A percentile compares a stretch with the other conserved stretches of the same genome.
Conservation (phyloP, 1,139 yeast genomes). For the Zhuliangozyma blackwelliae region DNA sequence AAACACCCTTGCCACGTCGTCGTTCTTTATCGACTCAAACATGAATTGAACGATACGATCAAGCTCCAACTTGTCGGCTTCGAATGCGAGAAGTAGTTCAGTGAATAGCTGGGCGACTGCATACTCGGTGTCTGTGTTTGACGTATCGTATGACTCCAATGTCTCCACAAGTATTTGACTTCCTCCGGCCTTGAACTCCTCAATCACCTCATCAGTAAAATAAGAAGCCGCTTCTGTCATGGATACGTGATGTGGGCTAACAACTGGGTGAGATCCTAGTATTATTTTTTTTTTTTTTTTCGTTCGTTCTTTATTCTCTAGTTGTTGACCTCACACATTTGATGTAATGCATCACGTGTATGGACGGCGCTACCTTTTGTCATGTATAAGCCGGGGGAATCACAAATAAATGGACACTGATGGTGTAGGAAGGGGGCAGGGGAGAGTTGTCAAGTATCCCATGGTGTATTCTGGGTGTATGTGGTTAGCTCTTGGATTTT, state of each 20-base stretch:
- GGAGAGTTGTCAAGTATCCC: too few relatives aligned
- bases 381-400: too few relatives aligned
- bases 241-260: background rate
- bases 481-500: too few relatives aligned
- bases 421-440: too few relatives aligned
- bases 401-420: too few relatives aligned
- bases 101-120: conserved; percentile 25
- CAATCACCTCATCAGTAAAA: conserved; percentile 26
- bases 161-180: conserved; percentile 25
- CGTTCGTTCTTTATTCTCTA: too few relatives aligned
- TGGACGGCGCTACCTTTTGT: too few relatives aligned
- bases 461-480: too few relatives aligned
- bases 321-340: too few relatives aligned
- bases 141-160: conserved; percentile 19
- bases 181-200: conserved; percentile 26
- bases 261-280: too few relatives aligned
- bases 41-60: conserved; percentile 26
- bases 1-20: conserved; percentile 33
- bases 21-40: conserved; percentile 26
- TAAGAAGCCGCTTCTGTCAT: conserved; percentile 10
- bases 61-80: conserved; percentile 21
- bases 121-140: conserved; percentile 14
- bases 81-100: conserved; percentile 31
- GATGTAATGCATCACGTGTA: too few relatives aligned
- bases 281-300: too few relatives aligned